phyloP scores from a whole-genome alignment of 1,284 basidiomycete genomes.

The Pseudozyma sp. region DNA sequence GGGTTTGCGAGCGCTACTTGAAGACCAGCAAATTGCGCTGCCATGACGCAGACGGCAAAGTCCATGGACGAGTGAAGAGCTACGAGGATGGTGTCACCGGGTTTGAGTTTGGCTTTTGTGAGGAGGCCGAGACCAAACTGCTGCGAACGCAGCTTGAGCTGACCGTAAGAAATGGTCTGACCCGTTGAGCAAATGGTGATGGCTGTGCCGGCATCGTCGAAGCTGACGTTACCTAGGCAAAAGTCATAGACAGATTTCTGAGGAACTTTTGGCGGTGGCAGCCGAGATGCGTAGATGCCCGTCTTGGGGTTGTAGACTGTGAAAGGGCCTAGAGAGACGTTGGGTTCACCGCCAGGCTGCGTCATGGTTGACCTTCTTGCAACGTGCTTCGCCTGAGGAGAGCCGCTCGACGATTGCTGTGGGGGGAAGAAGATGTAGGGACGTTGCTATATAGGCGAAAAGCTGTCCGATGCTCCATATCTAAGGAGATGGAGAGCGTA shows the following conservation, averaged over 20 bases:
- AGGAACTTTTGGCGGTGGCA: conserved; percentile 19
- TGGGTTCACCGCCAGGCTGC: not conserved
- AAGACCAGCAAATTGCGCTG: conserved; percentile 45
- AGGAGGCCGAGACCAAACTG: conserved; percentile 44
- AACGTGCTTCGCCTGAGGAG: too few relatives aligned
- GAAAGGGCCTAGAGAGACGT: conserved; percentile 14
- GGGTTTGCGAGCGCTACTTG: conserved; percentile 47
- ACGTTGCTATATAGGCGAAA: too few relatives aligned
- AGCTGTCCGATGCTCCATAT: too few relatives aligned
- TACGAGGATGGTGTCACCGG: conserved; percentile 46
- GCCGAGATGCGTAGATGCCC: conserved; percentile 19
- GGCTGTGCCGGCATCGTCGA: conserved; percentile 23
- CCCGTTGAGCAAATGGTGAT: conserved; percentile 28
- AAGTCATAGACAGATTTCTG: conserved; percentile 19
- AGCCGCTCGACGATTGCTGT: too few relatives aligned
- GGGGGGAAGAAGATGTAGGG: too few relatives aligned
- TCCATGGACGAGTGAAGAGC: conserved; percentile 43
- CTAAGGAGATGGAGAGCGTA: too few relatives aligned
- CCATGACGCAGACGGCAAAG: conserved; percentile 43
- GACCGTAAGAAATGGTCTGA: conserved; percentile 27
- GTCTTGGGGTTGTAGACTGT: conserved; percentile 20
- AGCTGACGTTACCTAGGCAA: conserved; percentile 22
- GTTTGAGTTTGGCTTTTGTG: conserved; percentile 35
- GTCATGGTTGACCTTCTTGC: conserved; percentile 8
- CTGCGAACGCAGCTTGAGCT: conserved; percentile 44